These are phyloP conservation scores for Hevea brasiliensis DNA, from an alignment of 345 rosid genomes.

Conservation along the genomic window DNA sequence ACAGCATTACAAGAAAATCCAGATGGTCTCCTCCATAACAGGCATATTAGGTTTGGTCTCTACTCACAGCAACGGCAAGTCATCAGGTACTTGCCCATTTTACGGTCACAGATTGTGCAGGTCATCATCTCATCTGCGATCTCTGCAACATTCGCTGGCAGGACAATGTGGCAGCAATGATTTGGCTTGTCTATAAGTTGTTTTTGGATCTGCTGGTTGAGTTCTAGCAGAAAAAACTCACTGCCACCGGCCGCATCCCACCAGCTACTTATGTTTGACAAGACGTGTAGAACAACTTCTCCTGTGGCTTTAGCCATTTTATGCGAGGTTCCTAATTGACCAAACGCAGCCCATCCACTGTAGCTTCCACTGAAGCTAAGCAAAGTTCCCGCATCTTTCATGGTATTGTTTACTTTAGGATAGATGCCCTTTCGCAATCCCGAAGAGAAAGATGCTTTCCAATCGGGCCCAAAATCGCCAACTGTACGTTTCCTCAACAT, in stretches of 20 bases:
- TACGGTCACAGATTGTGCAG: too few relatives aligned
- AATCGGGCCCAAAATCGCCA: background rate
- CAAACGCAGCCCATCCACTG: background rate
- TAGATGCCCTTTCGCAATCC: background rate
- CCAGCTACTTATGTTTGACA: background rate
- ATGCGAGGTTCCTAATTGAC: background rate
- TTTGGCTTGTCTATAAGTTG: too few relatives aligned
- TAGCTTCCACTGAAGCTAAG: background rate
- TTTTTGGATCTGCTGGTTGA: background rate
- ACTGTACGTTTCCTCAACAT: background rate
- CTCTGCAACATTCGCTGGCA: too few relatives aligned
- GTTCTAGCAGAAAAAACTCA: background rate
- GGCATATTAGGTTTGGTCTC: too few relatives aligned
- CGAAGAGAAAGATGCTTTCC: background rate
- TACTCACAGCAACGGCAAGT: too few relatives aligned
- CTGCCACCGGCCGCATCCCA: background rate
- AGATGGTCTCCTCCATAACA: too few relatives aligned
- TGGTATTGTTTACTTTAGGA: background rate
- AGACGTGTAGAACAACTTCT: background rate
- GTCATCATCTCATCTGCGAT: too few relatives aligned
- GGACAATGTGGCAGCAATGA: too few relatives aligned
- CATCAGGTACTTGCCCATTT: too few relatives aligned
- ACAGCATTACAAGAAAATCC: too few relatives aligned
- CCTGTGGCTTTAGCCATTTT: background rate
- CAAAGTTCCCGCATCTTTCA: background rate